Evolutionary conservation across 176 grass and related monocot genomes (phyloP).

Genomic region (Chrysopogon serrulatus): DNA sequence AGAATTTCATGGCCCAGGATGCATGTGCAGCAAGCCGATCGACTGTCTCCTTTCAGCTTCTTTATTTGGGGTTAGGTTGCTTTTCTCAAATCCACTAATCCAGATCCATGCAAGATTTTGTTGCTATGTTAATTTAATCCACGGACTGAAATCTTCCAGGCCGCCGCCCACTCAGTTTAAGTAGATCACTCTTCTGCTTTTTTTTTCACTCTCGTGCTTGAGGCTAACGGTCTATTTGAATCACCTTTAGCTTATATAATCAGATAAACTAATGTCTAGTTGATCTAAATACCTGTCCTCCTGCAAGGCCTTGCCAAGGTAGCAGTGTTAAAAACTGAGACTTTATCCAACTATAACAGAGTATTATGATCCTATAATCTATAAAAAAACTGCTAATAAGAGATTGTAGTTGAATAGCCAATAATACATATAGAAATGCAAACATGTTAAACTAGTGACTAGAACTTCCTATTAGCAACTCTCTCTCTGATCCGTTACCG

Average conservation of each 20-base stretch:
- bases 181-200: background rate
- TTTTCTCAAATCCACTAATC: background rate
- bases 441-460: too few species aligned
- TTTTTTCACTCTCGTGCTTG: background rate
- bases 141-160: background rate
- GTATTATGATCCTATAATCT: too few species aligned
- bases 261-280: too few species aligned
- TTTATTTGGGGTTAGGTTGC: background rate
- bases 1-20: background rate
- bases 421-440: too few species aligned
- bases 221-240: background rate
- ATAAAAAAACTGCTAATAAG: too few species aligned
- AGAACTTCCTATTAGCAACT: too few species aligned
- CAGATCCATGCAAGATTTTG: background rate
- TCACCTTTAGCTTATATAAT: background rate
- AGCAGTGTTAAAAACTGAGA: too few species aligned
- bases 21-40: background rate
- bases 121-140: background rate
- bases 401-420: too few species aligned
- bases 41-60: background rate
- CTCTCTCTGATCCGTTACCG: too few species aligned
- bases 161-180: background rate
- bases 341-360: too few species aligned
- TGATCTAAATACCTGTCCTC: too few species aligned
- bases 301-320: too few species aligned